A percentile compares a stretch with the other conserved stretches of the same genome.
Conservation (phyloP, 2,329 filamentous ascomycete species). For the Venturia asperata region DNA sequence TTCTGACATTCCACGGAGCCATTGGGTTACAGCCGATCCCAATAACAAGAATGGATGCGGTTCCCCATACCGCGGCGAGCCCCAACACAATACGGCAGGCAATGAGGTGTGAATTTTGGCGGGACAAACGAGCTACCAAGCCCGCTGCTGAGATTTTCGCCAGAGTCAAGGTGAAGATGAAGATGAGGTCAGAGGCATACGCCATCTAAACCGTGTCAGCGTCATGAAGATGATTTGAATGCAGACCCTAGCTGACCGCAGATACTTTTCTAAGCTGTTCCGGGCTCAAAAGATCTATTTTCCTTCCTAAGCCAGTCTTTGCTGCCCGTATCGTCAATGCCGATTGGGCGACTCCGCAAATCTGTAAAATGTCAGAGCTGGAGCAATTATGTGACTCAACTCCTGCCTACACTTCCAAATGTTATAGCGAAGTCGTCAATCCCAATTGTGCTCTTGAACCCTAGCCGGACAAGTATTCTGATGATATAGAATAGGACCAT, state of each 20-base stretch:
- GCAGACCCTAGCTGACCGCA: not conserved
- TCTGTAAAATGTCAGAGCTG: constrained; percentile 6
- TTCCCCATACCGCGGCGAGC: constrained; percentile 21
- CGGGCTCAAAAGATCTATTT: constrained; percentile 6
- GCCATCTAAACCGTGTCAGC: constrained; percentile 9
- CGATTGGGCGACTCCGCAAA: constrained; percentile 19
- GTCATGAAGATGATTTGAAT: no score
- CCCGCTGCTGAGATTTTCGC: constrained; percentile 22
- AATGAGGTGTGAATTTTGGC: constrained; percentile 20
- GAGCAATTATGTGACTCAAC: not conserved
- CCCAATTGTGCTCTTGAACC: not conserved
- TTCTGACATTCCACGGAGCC: constrained; percentile 15
- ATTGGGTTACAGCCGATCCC: constrained; percentile 20
- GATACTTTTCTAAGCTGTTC: not conserved
- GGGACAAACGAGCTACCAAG: constrained; percentile 22
- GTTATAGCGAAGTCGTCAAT: constrained; percentile 12
- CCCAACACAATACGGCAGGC: constrained; percentile 20
- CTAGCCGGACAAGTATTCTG: constrained; percentile 7
- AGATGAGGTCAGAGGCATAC: constrained; percentile 22
- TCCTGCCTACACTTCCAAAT: not conserved
- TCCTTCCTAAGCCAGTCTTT: constrained; percentile 19
- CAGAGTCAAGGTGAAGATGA: constrained; percentile 22
- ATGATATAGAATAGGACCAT: constrained; percentile 15
- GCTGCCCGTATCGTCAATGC: constrained; percentile 16
- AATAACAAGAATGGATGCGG: constrained; percentile 21